Evolutionary conservation across 176 grass and related monocot genomes (phyloP).

Genomic region (Aegilops bicornis): DNA sequence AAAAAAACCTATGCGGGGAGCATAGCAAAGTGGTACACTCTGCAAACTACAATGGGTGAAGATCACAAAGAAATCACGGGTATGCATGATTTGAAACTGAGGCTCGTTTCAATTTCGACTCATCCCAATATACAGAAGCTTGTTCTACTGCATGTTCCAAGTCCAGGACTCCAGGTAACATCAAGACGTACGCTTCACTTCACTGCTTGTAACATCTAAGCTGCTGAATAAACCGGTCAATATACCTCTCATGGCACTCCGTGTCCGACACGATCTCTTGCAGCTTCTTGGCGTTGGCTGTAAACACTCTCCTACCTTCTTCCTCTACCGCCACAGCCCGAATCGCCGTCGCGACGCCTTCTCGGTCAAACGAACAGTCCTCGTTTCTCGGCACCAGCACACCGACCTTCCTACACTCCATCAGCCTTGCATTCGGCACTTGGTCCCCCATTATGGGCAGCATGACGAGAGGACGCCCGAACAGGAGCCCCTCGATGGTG

Average conservation of each 20-base stretch:
- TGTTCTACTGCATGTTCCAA: neutral
- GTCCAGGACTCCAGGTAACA: neutral
- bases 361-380: neutral
- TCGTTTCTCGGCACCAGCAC: neutral
- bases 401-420: neutral
- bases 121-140: neutral
- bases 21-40: too few species aligned
- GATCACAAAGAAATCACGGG: neutral
- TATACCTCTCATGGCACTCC: constrained; percentile 12
- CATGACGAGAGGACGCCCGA: constrained; percentile 6
- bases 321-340: neutral
- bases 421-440: neutral
- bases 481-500: constrained; percentile 23
- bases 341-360: neutral
- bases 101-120: neutral
- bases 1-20: too few species aligned
- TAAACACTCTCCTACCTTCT: neutral
- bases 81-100: neutral
- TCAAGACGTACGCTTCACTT: neutral
- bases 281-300: constrained; percentile 7
- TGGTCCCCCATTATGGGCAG: constrained; percentile 17
- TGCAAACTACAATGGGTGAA: neutral
- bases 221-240: neutral
- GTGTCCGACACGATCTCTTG: neutral
- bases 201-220: neutral